phyloP scores from a whole-genome alignment of 805 yeast species.

The Kuraishia ogatae region DNA sequence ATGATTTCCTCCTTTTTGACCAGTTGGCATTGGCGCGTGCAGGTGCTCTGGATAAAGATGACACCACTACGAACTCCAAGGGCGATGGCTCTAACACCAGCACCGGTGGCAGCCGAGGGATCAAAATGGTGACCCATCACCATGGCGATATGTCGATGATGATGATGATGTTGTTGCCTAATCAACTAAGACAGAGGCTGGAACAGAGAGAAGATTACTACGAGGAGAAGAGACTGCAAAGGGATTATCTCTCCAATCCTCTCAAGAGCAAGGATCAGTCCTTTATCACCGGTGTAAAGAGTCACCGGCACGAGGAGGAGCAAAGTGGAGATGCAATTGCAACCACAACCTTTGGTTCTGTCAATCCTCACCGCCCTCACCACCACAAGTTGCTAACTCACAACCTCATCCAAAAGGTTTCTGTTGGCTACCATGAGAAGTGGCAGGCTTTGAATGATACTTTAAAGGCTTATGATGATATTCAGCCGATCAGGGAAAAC shows the following conservation, averaged over 20 bases:
- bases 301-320: neutral
- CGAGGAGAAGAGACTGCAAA: slow-evolving; percentile 51
- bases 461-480: slow-evolving; percentile 32
- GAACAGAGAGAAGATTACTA: slow-evolving; percentile 32
- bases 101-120: neutral
- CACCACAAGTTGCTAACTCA: slow-evolving; percentile 48
- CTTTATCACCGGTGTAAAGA: slow-evolving; percentile 25
- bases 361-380: slow-evolving; percentile 7
- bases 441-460: slow-evolving; percentile 37
- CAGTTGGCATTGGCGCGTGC: neutral
- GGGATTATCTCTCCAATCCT: slow-evolving; percentile 66
- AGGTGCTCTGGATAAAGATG: neutral
- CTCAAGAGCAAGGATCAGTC: slow-evolving; percentile 26
- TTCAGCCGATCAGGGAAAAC: slow-evolving; percentile 29
- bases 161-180: neutral
- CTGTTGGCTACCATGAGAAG: slow-evolving; percentile 38
- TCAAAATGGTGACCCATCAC: neutral
- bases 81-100: neutral
- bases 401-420: slow-evolving; percentile 41
- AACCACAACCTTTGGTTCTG: slow-evolving; percentile 13
- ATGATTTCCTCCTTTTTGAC: slow-evolving; percentile 5
- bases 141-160: neutral
- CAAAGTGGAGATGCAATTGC: slow-evolving; percentile 11
- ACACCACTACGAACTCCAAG: neutral
- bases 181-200: neutral